Base-by-base conservation (phyloP, 2,329 filamentous ascomycete genomes). In the Fusarium redolens region DNA sequence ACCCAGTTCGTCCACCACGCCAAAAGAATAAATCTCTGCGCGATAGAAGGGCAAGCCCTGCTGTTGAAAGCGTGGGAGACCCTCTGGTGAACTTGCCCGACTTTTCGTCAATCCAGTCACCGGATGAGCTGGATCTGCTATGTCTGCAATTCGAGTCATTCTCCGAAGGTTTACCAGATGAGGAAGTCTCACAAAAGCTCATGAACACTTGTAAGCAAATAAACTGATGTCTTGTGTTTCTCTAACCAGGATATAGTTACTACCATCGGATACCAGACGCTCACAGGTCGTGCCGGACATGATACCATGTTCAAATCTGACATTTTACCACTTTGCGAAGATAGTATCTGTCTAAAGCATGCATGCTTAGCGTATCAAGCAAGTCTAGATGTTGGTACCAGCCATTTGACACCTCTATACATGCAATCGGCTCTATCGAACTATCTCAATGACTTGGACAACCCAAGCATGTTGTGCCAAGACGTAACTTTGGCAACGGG, bases 1-100 rank as follows among this genome's bases (percentile, higher is more conserved):
- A 71, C 6, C 68, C 66, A 14, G 52, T 69, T 8, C 44, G 44
- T 7, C 25, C 20, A 25, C 56, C 56, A 15, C 56, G 56, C 15
- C 28, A 43, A 8, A 50, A 59, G 25, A 33, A 43, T 15, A 40
- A 40, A 33, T 4, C 35, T 25, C 18, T 33, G 3, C 56, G 56
- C 18, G 31, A 25, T 9, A 31, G 33, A n/a, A 37, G 14, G 3
- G 17, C 4, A 4, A 6, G 9, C 4, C 9, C 20, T 13, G n/a
- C 13, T 1, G 6, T 15, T 40, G 35, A 48, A 20, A 20, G 9
- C 7, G 14, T 51, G 31, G 8, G 8, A 3, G 35, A 41, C 8
- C 9, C n/a, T 5, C 20, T 31, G 15, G 12, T 59, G 17, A 8
- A 33, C 20, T 12, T 59, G 44, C 43, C 43, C 1, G 56, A 51